phyloP scores from a whole-genome alignment of 225 moss, liverwort and hornwort species.

The Pseudoscleropodium purum region DNA sequence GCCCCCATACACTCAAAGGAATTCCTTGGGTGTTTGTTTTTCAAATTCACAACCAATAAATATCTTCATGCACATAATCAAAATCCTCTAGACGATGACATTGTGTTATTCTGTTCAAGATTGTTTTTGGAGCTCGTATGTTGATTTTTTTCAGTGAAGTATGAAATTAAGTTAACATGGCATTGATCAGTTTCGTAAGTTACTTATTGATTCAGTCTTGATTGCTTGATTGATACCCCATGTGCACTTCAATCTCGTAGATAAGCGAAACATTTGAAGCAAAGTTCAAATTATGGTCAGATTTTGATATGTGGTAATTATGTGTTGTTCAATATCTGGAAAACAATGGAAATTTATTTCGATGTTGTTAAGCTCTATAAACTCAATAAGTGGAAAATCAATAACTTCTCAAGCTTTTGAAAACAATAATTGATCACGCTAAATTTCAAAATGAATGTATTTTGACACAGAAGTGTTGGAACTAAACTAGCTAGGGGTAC shows the following conservation, averaged over 20 bases:
- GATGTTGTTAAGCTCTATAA: not conserved
- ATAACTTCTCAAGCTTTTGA: not conserved
- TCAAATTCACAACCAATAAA: not conserved
- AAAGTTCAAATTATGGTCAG: not conserved
- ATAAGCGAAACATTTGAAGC: not conserved
- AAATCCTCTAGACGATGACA: not conserved
- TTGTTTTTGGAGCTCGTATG: not conserved
- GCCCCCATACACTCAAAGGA: not conserved
- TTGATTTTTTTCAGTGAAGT: not conserved
- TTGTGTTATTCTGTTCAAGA: not conserved
- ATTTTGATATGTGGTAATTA: not conserved
- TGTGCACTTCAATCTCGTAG: not conserved
- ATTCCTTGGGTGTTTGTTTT: not conserved
- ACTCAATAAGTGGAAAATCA: not conserved
- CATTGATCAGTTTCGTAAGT: not conserved
- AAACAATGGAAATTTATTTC: not conserved
- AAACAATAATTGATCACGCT: not conserved
- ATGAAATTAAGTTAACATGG: not conserved
- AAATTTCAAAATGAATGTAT: not conserved
- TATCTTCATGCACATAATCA: not conserved
- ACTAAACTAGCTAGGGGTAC: not conserved
- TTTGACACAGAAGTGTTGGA: not conserved
- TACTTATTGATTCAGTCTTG: not conserved
- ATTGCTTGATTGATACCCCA: not conserved
- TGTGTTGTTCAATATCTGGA: not conserved